phyloP scores from a whole-genome alignment of 179 eudicot genomes.

The Patellifolia procumbens region DNA sequence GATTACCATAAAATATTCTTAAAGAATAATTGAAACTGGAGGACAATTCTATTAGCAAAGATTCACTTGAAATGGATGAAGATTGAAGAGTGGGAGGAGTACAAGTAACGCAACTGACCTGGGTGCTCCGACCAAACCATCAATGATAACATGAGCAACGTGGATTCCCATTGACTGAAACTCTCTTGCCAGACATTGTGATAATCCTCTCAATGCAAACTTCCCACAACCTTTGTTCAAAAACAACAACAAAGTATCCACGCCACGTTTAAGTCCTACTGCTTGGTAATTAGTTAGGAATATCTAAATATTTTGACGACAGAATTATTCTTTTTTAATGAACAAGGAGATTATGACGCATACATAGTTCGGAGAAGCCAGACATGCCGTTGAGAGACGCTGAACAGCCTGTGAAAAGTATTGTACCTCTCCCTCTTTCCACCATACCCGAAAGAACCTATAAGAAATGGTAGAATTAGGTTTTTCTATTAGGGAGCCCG shows the following conservation, averaged over 20 bases:
- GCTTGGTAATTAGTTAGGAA: no score
- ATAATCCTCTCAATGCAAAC: slow-evolving; percentile 74
- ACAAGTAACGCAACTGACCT: slow-evolving; percentile 33
- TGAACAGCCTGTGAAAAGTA: slow-evolving; percentile 82
- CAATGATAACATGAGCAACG: slow-evolving; percentile 76
- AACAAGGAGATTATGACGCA: slow-evolving; percentile 1
- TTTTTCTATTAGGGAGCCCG: no score
- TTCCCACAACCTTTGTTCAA: slow-evolving; percentile 70
- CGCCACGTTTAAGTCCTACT: background rate
- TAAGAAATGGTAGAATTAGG: no score
- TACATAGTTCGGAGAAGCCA: slow-evolving; percentile 75
- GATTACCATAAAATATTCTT: background rate
- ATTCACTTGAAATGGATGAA: background rate
- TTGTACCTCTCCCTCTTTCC: slow-evolving; percentile 76
- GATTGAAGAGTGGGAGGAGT: background rate
- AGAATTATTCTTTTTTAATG: background rate
- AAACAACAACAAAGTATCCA: slow-evolving; percentile 11
- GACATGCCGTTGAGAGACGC: slow-evolving; percentile 75
- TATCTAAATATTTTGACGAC: no score
- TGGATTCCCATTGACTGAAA: slow-evolving; percentile 75
- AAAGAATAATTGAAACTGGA: background rate
- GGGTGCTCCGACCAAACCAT: slow-evolving; percentile 67
- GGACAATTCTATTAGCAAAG: background rate
- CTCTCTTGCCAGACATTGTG: slow-evolving; percentile 82
- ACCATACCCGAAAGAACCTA: slow-evolving; percentile 86